Evolutionary conservation across 345 rosid species (phyloP), one percentile per base, ranked within the genome.

Genomic region (Laguncularia racemosa): DNA sequence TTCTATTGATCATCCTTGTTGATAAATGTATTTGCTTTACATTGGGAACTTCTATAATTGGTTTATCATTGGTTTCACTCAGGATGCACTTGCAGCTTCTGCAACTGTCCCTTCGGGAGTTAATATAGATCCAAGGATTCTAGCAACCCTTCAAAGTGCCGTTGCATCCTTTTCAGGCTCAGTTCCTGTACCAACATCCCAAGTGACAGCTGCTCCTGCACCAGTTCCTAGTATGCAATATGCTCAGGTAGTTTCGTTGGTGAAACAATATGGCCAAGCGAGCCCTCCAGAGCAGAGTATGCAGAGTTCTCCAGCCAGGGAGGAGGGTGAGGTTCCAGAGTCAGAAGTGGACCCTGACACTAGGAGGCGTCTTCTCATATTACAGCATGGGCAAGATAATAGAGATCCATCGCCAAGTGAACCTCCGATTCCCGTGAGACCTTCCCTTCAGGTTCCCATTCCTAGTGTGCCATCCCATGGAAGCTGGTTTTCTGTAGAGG

Each of bases 251-350:
- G 53, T 88, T 63, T 58, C 84, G 23, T 55, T 73, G 63, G 70
- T 76, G 70, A 87, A 83, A 64, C 84, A 84, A 46, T 52, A 81
- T 69, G 84, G 77, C 76, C 81, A 76, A 63, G 76, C 75, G 67
- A 62, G 53, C 54, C 72, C 74, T 52, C 64, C 81, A 53, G 97
- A 95, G 63, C 76, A 77, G 66, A 88, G 78, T 75, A 71, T 86
- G 81, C 96, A 82, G 63, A 78, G 72, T 76, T 95, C 99, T 65
- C 99, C 96, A 48, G 96, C 88, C 52, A 83, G 97, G 69, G 99
- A 90, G 80, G 99, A 95, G 73, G 99, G 99, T 48, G 99, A 95
- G 78, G 96, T 90, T 50, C 97, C 95, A 45, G 97, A 88, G 76
- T 90, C 99, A 55, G 99, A 95, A 71, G 66, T 95, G 70, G 99